Percentiles rank a stretch among this genome's conserved stretches.
Evolutionary conservation across 148 eudicot species (phyloP).

Genomic region (Pharnaceum exiguum): DNA sequence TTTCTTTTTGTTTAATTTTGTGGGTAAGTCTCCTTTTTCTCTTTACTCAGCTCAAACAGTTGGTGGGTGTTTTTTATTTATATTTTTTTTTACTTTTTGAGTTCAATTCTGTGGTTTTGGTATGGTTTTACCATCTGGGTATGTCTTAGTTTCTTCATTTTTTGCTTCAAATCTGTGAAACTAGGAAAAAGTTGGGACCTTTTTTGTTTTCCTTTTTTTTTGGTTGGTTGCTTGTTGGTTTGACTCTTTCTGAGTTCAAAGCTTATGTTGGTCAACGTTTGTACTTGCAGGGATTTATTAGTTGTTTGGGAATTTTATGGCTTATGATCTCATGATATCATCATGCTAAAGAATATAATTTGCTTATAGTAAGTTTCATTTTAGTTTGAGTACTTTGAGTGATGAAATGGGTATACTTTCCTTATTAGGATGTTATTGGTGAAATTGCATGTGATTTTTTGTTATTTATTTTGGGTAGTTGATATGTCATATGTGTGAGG

Average conservation of each 20-base stretch:
- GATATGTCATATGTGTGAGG: neutral
- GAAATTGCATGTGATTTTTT: neutral
- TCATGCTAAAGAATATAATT: slow-evolving; percentile 6
- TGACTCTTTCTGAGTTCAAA: slow-evolving; percentile 17
- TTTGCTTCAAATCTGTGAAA: slow-evolving; percentile 10
- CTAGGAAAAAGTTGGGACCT: too few relatives aligned
- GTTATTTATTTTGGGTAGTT: neutral
- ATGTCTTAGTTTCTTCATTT: neutral
- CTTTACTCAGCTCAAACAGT: slow-evolving; percentile 13
- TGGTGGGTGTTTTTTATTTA: slow-evolving; percentile 1
- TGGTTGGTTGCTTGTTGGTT: slow-evolving; percentile 7
- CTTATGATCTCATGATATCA: neutral
- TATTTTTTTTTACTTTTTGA: slow-evolving; percentile 15
- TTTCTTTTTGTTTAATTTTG: neutral
- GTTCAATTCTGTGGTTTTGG: too few relatives aligned
- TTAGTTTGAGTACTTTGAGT: neutral
- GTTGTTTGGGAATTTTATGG: neutral
- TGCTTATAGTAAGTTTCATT: neutral
- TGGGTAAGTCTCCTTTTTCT: neutral
- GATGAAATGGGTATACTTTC: neutral
- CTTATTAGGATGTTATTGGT: neutral
- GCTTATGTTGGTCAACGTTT: slow-evolving; percentile 1
- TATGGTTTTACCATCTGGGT: too few relatives aligned
- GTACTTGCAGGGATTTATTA: slow-evolving; percentile 1
- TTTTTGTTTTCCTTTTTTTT: slow-evolving; percentile 6